Evolutionary conservation across 257 asterid species (phyloP).

Genomic region (Petunia secreta): DNA sequence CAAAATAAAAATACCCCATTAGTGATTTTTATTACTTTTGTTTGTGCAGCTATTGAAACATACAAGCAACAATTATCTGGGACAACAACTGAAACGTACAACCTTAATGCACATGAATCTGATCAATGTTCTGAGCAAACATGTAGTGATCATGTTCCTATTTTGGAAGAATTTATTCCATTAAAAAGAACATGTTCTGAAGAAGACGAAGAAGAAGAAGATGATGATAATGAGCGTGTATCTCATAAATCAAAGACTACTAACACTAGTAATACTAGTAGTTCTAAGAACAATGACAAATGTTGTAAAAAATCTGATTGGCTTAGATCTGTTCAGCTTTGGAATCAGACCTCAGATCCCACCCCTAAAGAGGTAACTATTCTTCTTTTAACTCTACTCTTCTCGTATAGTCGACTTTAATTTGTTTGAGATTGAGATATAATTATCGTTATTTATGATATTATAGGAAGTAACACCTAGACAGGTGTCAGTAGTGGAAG

Average conservation of each 20-base stretch:
- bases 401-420: no score
- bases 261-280: not conserved
- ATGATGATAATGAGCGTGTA: constrained; percentile 31
- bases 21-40: not conserved
- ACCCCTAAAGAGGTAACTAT: constrained; percentile 47
- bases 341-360: constrained; percentile 80
- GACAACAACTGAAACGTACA: constrained; percentile 40
- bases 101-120: constrained; percentile 31
- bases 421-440: no score
- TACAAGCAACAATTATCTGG: constrained; percentile 71
- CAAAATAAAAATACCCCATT: not conserved
- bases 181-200: constrained; percentile 44
- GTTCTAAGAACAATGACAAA: constrained; percentile 29
- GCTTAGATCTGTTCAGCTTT: constrained; percentile 84
- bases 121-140: constrained; percentile 66
- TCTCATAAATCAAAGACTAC: constrained; percentile 21
- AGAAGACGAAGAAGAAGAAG: constrained; percentile 32
- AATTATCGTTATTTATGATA: not conserved
- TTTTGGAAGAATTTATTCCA: constrained; percentile 49
- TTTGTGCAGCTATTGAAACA: constrained; percentile 73
- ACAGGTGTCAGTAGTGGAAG: constrained; percentile 45
- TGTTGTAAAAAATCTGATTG: constrained; percentile 62
- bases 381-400: not conserved
- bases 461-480: constrained; percentile 41
- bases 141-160: constrained; percentile 44